A percentile compares a stretch with the other conserved stretches of the same genome.
Conservation (phyloP, 495 filamentous ascomycete species). For the Terfezia boudieri region DNA sequence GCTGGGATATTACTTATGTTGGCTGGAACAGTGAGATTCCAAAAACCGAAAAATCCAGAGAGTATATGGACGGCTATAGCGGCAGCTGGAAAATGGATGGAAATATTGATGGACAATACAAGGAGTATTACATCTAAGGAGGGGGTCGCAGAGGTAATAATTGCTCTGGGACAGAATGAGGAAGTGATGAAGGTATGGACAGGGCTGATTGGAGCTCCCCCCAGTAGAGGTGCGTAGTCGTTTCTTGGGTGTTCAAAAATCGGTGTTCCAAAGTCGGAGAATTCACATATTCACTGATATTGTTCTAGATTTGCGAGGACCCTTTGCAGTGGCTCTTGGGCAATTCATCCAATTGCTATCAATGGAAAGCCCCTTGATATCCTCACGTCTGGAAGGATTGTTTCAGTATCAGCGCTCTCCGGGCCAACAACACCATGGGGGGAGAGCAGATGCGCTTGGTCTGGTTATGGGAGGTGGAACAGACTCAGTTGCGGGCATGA, state of each 20-base stretch:
- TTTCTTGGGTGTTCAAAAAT: too few species aligned
- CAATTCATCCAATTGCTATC: constrained; percentile 21
- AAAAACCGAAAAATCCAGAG: constrained; percentile 13
- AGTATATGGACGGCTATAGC: constrained; percentile 22
- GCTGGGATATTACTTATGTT: constrained; percentile 13
- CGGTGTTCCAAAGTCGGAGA: too few species aligned
- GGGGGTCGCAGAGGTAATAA: constrained; percentile 29
- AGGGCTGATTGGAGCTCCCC: constrained; percentile 20
- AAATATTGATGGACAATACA: constrained; percentile 16
- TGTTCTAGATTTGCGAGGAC: background rate
- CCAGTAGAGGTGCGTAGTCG: too few species aligned
- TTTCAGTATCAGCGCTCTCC: constrained; percentile 18
- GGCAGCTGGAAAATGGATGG: constrained; percentile 22
- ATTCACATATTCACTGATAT: too few species aligned
- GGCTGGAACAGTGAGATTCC: constrained; percentile 5
- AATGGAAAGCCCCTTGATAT: constrained; percentile 22
- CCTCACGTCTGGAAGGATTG: constrained; percentile 13
- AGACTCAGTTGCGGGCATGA: too few species aligned
- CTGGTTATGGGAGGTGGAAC: too few species aligned
- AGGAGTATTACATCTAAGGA: constrained; percentile 20
- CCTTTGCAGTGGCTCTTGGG: background rate
- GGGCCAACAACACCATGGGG: too few species aligned
- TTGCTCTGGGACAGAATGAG: constrained; percentile 33
- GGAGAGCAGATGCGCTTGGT: too few species aligned
- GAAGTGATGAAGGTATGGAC: constrained; percentile 25